phyloP scores from a whole-genome alignment of 208 protist species.

The Trypanosoma melophagium region DNA sequence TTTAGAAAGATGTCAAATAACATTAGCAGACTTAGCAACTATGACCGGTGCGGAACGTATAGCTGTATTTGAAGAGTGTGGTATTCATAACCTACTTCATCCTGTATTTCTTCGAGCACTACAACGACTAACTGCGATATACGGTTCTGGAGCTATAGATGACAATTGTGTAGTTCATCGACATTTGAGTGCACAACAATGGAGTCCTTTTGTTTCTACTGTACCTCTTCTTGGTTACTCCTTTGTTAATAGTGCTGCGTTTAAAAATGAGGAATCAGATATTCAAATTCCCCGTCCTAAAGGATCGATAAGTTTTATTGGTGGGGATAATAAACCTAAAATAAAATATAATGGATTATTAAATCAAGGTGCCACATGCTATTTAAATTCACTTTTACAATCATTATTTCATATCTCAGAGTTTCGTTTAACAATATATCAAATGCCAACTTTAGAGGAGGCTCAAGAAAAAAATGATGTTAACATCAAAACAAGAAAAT shows the following conservation, averaged over 20 bases:
- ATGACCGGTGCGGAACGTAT: slow-evolving; percentile 79
- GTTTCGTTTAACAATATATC: slow-evolving; percentile 86
- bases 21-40: slow-evolving; percentile 59
- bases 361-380: slow-evolving; percentile 93
- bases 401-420: slow-evolving; percentile 86
- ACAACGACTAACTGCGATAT: slow-evolving; percentile 72
- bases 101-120: slow-evolving; percentile 77
- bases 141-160: slow-evolving; percentile 45
- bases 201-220: slow-evolving; percentile 45
- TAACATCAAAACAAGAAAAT: slow-evolving; percentile 42
- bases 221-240: slow-evolving; percentile 61
- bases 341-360: slow-evolving; percentile 66
- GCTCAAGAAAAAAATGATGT: slow-evolving; percentile 43
- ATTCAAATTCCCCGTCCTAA: not conserved
- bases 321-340: slow-evolving; percentile 14
- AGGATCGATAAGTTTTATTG: slow-evolving; percentile 17
- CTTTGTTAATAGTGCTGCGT: slow-evolving; percentile 58
- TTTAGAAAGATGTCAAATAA: slow-evolving; percentile 55
- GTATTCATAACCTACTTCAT: slow-evolving; percentile 67
- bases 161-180: slow-evolving; percentile 74
- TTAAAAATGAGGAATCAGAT: slow-evolving; percentile 22
- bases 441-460: slow-evolving; percentile 88
- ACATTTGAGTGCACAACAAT: slow-evolving; percentile 64
- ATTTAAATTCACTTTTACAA: slow-evolving; percentile 91
- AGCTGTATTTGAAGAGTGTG: slow-evolving; percentile 61